phyloP scores from a whole-genome alignment of 208 protist species.

The Phytomonas francai region DNA sequence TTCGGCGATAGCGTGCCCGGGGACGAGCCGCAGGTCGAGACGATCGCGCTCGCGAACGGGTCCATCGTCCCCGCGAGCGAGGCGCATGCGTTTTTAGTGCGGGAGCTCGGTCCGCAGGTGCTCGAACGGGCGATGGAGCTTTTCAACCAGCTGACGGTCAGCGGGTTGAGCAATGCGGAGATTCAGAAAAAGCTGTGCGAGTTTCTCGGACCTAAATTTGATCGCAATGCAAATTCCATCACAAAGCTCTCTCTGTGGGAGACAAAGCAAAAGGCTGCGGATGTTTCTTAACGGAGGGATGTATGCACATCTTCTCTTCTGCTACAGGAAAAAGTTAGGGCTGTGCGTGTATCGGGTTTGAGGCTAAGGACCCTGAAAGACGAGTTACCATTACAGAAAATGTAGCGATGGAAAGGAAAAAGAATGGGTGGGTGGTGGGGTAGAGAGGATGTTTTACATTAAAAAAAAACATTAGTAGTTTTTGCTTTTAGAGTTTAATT shows the following conservation, averaged over 20 bases:
- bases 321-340: not conserved
- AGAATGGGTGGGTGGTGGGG: not conserved
- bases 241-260: constrained; percentile 79
- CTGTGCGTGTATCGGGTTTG: too few relatives aligned
- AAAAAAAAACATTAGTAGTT: constrained; percentile 8
- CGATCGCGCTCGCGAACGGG: constrained; percentile 57
- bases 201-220: constrained; percentile 47
- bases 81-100: constrained; percentile 53
- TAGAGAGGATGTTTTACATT: not conserved
- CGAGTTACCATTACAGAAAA: not conserved
- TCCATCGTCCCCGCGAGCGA: constrained; percentile 40
- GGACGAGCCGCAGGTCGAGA: constrained; percentile 41
- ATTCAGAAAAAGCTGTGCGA: constrained; percentile 61
- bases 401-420: not conserved
- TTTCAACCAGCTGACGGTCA: constrained; percentile 58
- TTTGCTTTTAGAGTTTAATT: not conserved
- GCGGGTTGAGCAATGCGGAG: constrained; percentile 50
- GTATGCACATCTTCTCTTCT: not conserved
- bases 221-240: constrained; percentile 80
- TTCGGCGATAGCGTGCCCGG: constrained; percentile 53
- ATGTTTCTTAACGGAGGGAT: not conserved
- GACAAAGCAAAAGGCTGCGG: constrained; percentile 46
- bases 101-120: constrained; percentile 52
- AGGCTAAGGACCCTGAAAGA: not conserved
- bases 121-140: constrained; percentile 67